A percentile compares a stretch with the other conserved stretches of the same genome.
phyloP scores from a whole-genome alignment of 1,139 yeast species.

The Lizanozyma gosingica region DNA sequence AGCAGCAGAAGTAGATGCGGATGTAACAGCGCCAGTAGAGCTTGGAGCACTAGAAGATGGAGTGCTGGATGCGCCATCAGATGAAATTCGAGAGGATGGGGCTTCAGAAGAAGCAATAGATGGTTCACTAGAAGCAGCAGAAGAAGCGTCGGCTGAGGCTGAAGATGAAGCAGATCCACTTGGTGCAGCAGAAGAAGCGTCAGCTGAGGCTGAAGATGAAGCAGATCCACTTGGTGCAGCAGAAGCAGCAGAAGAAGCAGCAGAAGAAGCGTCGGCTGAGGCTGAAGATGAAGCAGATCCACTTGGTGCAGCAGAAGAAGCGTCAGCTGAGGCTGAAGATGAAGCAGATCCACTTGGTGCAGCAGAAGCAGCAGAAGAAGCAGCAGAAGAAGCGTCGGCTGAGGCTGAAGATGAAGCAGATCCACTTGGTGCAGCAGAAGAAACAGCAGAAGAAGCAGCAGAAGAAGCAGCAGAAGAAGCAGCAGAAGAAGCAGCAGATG shows the following conservation, averaged over 20 bases:
- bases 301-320: too few relatives aligned
- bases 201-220: too few relatives aligned
- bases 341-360: too few relatives aligned
- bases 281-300: too few relatives aligned
- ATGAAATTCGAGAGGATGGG: neutral
- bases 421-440: slow-evolving; percentile 1
- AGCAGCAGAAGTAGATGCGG: slow-evolving; percentile 1
- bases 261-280: too few relatives aligned
- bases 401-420: slow-evolving; percentile 3
- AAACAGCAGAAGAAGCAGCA: slow-evolving; percentile 2
- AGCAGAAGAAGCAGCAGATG: slow-evolving; percentile 6
- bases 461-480: slow-evolving; percentile 3
- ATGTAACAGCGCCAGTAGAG: neutral
- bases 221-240: too few relatives aligned
- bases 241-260: too few relatives aligned
- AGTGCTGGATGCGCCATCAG: slow-evolving; percentile 1
- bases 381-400: slow-evolving; percentile 3
- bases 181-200: too few relatives aligned
- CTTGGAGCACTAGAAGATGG: slow-evolving; percentile 1
- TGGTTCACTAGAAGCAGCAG: neutral
- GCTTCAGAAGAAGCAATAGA: neutral
- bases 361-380: slow-evolving; percentile 1
- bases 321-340: too few relatives aligned
- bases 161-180: too few relatives aligned
- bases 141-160: too few relatives aligned